Conservation (phyloP, 2,329 filamentous ascomycete species). For the Diaporthe aspalathi region DNA sequence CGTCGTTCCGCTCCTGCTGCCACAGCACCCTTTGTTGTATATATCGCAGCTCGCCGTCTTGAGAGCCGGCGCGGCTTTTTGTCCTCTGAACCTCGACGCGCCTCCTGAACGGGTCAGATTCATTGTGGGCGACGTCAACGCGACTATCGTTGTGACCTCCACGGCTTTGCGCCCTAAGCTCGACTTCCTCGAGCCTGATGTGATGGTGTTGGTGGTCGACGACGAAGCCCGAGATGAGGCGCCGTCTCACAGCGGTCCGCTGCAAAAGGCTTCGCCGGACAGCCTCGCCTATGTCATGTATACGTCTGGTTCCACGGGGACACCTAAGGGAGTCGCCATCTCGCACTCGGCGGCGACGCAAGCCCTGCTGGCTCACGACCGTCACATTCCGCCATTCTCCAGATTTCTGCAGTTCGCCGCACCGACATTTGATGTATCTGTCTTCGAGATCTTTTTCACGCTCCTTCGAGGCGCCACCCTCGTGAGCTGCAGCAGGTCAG, state of each 20-base stretch:
- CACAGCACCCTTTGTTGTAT: slow-evolving; percentile 83
- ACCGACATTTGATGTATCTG: slow-evolving; percentile 92
- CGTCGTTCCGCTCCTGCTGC: slow-evolving; percentile 80
- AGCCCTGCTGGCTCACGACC: slow-evolving; percentile 83
- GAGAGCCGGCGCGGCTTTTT: slow-evolving; percentile 86
- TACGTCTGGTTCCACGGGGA: slow-evolving; percentile 89
- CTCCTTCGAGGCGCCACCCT: slow-evolving; percentile 79
- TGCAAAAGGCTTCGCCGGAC: slow-evolving; percentile 44
- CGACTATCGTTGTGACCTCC: slow-evolving; percentile 75
- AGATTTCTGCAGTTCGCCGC: slow-evolving; percentile 93
- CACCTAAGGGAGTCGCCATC: slow-evolving; percentile 87
- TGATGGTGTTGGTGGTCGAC: slow-evolving; percentile 53
- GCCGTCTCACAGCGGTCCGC: background rate
- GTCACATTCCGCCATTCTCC: slow-evolving; percentile 78
- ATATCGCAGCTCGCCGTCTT: slow-evolving; percentile 81
- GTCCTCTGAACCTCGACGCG: slow-evolving; percentile 82
- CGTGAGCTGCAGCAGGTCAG: slow-evolving; percentile 74
- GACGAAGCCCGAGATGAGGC: background rate
- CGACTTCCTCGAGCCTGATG: slow-evolving; percentile 46
- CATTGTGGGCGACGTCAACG: slow-evolving; percentile 81
- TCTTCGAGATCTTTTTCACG: slow-evolving; percentile 96
- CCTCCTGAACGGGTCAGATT: slow-evolving; percentile 83
- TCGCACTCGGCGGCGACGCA: slow-evolving; percentile 85
- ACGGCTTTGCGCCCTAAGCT: slow-evolving; percentile 57
- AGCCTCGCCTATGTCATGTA: slow-evolving; percentile 90